These are phyloP conservation scores for Beauveria australis DNA, from an alignment of 2,329 filamentous ascomycete genomes.

Conservation along the genomic window DNA sequence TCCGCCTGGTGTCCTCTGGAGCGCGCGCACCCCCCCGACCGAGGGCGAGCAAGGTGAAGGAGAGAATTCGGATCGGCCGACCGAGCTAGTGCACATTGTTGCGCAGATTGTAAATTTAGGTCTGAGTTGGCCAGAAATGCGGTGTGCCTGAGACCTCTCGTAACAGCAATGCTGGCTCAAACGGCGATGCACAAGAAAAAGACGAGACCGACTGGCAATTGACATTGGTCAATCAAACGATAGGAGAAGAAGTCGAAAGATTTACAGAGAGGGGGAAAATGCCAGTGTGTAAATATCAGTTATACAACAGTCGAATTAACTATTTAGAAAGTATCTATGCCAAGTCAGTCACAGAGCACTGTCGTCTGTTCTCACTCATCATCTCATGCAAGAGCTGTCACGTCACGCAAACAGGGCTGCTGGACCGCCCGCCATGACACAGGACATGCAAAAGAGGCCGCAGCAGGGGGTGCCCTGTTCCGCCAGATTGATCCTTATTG, in stretches of 20 bases:
- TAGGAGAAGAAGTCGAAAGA: no score
- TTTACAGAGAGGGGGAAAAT: background rate
- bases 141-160: background rate
- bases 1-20: background rate
- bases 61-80: background rate
- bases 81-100: background rate
- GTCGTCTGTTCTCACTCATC: conserved; percentile 1
- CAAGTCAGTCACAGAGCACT: background rate
- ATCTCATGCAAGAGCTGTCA: background rate
- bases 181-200: background rate
- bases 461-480: background rate
- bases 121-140: background rate
- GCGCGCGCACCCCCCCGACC: background rate
- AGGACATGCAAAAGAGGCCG: background rate
- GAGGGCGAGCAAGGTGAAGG: background rate
- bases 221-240: no score
- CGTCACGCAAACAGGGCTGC: conserved; percentile 1
- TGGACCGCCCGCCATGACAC: background rate
- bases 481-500: background rate
- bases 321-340: no score
- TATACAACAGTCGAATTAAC: no score
- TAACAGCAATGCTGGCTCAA: background rate
- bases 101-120: background rate
- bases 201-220: no score
- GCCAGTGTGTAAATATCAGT: no score